These are phyloP conservation scores for Acanthamoeba healyi DNA, from an alignment of 208 protist genomes.

Conservation along the genomic window DNA sequence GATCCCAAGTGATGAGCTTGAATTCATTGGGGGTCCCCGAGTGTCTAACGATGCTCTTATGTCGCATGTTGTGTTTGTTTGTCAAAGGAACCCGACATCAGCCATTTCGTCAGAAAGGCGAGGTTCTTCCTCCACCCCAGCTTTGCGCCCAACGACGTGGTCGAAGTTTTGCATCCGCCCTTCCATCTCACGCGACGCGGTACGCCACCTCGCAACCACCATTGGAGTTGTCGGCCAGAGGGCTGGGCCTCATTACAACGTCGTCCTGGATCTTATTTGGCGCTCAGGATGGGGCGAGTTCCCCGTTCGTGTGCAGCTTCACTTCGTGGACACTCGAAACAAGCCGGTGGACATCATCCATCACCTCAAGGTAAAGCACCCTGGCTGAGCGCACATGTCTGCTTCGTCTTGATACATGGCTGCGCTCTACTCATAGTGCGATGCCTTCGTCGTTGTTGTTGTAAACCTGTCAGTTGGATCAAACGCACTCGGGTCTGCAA, in stretches of 20 bases:
- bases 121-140: slow-evolving; percentile 79
- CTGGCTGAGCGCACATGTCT: no score
- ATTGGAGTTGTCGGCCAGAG: no score
- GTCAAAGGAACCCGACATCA: slow-evolving; percentile 27
- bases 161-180: slow-evolving; percentile 74
- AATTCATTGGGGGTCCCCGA: no score
- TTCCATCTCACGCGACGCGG: slow-evolving; percentile 65
- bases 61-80: no score
- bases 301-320: slow-evolving; percentile 75
- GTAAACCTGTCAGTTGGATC: slow-evolving; percentile 69
- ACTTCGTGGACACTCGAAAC: slow-evolving; percentile 74
- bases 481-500: slow-evolving; percentile 62
- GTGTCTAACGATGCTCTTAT: no score
- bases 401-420: no score
- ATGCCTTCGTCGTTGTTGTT: no score
- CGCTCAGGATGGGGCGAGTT: slow-evolving; percentile 84
- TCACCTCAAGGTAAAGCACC: no score
- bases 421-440: no score
- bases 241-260: no score
- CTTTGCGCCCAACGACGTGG: slow-evolving; percentile 77
- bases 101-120: slow-evolving; percentile 68
- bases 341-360: slow-evolving; percentile 75
- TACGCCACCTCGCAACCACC: not conserved
- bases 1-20: no score
- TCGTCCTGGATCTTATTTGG: no score